phyloP scores from a whole-genome alignment of 371 early-diverging fungal genomes.

The Sporodiniella umbellata region DNA sequence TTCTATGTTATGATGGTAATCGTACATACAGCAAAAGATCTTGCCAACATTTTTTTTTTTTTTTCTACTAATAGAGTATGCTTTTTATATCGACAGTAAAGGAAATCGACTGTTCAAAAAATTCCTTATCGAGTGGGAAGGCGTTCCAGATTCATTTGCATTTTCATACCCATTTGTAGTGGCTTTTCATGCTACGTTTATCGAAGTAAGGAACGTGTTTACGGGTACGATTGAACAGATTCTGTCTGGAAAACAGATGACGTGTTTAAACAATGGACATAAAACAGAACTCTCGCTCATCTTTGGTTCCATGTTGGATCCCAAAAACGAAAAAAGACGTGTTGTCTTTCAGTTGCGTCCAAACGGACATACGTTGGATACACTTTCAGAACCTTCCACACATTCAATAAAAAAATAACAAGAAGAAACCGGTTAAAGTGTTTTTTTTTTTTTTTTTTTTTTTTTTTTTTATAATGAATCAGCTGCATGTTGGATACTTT shows the following conservation, averaged over 20 bases:
- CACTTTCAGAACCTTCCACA: conserved; percentile 16
- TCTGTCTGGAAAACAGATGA: conserved; percentile 56
- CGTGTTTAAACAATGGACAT: conserved; percentile 49
- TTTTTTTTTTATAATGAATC: background rate
- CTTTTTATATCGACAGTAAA: conserved; percentile 48
- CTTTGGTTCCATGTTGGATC: conserved; percentile 40
- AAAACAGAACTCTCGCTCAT: conserved; percentile 40
- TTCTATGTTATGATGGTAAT: conserved; percentile 49
- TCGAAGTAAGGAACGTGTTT: conserved; percentile 42
- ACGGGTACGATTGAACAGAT: conserved; percentile 65
- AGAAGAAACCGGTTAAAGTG: too few species aligned
- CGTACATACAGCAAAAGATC: too few species aligned
- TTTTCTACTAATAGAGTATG: conserved; percentile 49
- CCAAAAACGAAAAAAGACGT: conserved; percentile 21
- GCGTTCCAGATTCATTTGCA: conserved; percentile 38
- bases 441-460: too few species aligned
- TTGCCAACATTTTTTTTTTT: too few species aligned
- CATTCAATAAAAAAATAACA: background rate
- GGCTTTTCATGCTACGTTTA: conserved; percentile 43
- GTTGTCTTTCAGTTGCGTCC: conserved; percentile 22
- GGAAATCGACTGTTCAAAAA: conserved; percentile 36
- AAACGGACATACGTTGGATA: conserved; percentile 4
- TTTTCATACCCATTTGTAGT: conserved; percentile 42
- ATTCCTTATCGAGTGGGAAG: conserved; percentile 49
- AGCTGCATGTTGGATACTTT: conserved; percentile 14